phyloP scores from a whole-genome alignment of 1,284 basidiomycete species.

The Macrocystidia cucumis region DNA sequence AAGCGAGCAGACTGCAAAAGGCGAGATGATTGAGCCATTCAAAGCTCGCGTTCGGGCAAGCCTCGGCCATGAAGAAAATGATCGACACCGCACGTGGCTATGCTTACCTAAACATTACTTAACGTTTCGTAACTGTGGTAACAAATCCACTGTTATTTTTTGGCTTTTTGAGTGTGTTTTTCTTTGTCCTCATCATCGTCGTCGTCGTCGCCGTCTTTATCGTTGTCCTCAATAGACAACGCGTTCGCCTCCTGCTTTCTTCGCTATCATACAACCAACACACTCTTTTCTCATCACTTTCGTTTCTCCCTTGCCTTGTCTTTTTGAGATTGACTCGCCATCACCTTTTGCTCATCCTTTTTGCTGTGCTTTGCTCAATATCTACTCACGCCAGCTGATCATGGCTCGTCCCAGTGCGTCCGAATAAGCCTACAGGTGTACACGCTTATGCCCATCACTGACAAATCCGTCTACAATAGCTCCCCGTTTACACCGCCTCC shows the following conservation, averaged over 20 bases:
- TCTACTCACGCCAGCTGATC: slow-evolving; percentile 3
- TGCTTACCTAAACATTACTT: too few species aligned
- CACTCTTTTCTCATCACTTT: slow-evolving; percentile 11
- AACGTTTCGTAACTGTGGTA: too few species aligned
- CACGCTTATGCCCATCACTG: not conserved
- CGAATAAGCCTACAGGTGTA: not conserved
- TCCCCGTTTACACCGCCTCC: slow-evolving; percentile 59
- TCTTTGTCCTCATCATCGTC: slow-evolving; percentile 1
- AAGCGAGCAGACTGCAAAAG: too few species aligned
- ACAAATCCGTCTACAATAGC: slow-evolving; percentile 16
- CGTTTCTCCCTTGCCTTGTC: slow-evolving; percentile 7
- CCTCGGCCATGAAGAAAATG: too few species aligned
- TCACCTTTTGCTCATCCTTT: slow-evolving; percentile 6
- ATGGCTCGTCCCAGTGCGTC: slow-evolving; percentile 15
- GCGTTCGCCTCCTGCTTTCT: too few species aligned
- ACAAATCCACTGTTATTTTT: too few species aligned
- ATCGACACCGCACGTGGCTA: too few species aligned
- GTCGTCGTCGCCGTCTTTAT: slow-evolving; percentile 2
- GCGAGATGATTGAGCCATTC: too few species aligned
- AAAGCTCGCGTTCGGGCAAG: too few species aligned
- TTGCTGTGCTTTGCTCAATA: slow-evolving; percentile 5
- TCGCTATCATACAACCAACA: slow-evolving; percentile 12
- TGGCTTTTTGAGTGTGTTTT: too few species aligned
- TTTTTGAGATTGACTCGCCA: too few species aligned
- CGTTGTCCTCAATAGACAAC: slow-evolving; percentile 3